Evolutionary conservation across 176 grass and related monocot genomes (phyloP).

Genomic region (Raddia guianensis): DNA sequence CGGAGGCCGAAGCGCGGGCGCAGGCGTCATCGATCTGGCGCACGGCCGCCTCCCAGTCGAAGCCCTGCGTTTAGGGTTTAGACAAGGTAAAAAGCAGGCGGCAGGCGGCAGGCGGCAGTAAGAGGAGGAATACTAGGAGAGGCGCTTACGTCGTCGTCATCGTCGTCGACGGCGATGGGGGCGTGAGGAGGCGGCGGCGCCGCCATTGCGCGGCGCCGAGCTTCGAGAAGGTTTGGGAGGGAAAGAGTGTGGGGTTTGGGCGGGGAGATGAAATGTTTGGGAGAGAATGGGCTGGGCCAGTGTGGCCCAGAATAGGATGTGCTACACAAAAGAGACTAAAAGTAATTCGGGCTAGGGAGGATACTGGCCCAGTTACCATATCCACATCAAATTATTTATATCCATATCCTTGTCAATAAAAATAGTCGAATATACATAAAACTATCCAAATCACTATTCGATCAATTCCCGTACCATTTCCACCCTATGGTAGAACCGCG

Average conservation of each 20-base stretch:
- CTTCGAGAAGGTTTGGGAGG: conserved; percentile 28
- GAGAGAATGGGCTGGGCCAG: not conserved
- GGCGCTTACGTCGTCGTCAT: conserved; percentile 70
- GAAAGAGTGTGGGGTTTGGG: conserved; percentile 25
- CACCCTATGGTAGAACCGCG: no score
- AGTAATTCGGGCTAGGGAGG: no score
- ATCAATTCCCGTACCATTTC: no score
- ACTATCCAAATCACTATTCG: no score
- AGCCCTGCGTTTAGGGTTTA: conserved; percentile 60
- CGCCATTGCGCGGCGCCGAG: conserved; percentile 20
- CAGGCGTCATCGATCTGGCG: conserved; percentile 63
- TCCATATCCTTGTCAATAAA: no score
- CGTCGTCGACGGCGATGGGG: conserved; percentile 18
- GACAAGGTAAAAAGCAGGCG: conserved; percentile 24
- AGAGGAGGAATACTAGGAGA: not conserved
- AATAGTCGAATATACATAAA: no score
- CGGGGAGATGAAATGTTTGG: conserved; percentile 35
- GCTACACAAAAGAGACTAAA: no score
- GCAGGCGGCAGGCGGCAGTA: not conserved
- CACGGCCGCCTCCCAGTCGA: conserved; percentile 87
- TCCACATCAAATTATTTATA: no score
- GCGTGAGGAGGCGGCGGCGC: conserved; percentile 10
- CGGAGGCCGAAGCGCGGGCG: conserved; percentile 39
- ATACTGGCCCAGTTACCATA: no score
- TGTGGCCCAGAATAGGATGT: no score